Percentiles rank a stretch among this genome's conserved stretches.
phyloP scores from a whole-genome alignment of 75 land plant species.

The Cryptomeria japonica region DNA sequence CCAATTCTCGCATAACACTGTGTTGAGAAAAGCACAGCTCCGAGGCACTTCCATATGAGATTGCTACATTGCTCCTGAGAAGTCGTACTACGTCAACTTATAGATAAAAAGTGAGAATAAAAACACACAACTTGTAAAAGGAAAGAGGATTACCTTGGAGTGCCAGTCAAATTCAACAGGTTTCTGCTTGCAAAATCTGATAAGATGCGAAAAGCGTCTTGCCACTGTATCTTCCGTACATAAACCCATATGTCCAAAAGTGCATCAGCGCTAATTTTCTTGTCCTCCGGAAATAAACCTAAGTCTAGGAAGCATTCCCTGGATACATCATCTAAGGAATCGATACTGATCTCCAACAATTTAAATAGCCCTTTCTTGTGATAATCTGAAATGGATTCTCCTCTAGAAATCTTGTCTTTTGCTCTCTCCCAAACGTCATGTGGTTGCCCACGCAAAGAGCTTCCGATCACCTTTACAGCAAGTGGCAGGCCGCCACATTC shows the following conservation, averaged over 20 bases:
- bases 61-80: no score
- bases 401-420: constrained; percentile 34
- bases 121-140: no score
- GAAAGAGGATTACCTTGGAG: not conserved
- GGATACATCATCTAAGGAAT: constrained; percentile 21
- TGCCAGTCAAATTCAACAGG: constrained; percentile 42
- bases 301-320: constrained; percentile 62
- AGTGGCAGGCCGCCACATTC: constrained; percentile 66
- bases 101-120: no score
- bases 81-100: no score
- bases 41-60: no score
- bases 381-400: constrained; percentile 44
- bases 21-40: no score
- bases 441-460: constrained; percentile 38
- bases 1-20: no score
- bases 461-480: constrained; percentile 67
- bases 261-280: constrained; percentile 47
- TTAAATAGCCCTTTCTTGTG: constrained; percentile 47
- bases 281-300: constrained; percentile 59
- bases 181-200: constrained; percentile 51
- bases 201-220: constrained; percentile 48
- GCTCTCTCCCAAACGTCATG: constrained; percentile 46
- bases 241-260: constrained; percentile 59
- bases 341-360: constrained; percentile 44
- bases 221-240: constrained; percentile 37